These are phyloP conservation scores for Aspergillus hortae DNA, from an alignment of 2,329 filamentous ascomycete species.

Conservation along the genomic window DNA sequence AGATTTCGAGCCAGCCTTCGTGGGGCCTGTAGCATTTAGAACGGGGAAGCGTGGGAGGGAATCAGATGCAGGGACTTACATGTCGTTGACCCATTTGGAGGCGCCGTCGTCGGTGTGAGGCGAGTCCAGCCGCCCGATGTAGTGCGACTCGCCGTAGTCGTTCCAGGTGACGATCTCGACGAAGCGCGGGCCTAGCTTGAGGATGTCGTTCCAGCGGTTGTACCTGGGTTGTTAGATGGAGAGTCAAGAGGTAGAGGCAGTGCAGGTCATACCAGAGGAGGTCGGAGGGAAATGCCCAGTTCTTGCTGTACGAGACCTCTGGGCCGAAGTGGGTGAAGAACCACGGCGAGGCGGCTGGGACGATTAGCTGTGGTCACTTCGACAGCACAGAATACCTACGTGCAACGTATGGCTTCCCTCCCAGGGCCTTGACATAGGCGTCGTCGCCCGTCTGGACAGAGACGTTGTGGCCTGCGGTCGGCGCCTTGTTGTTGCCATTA, in stretches of 20 bases:
- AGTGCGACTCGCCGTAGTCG: constrained; percentile 56
- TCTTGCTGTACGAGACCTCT: constrained; percentile 48
- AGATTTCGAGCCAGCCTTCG: constrained; percentile 53
- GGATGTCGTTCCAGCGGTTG: constrained; percentile 40
- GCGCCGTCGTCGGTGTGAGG: constrained; percentile 34
- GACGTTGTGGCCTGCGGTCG: constrained; percentile 35
- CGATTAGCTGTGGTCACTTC: neutral
- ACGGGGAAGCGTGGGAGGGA: too few species aligned
- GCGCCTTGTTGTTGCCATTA: constrained; percentile 47
- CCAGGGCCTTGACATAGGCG: constrained; percentile 29
- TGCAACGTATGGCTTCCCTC: constrained; percentile 48
- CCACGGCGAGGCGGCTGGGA: constrained; percentile 43
- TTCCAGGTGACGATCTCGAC: constrained; percentile 49
- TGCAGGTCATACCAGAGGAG: constrained; percentile 32
- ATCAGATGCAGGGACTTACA: neutral
- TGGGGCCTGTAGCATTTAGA: constrained; percentile 39
- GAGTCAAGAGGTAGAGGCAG: too few species aligned
- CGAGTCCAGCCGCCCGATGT: constrained; percentile 45
- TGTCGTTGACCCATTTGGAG: constrained; percentile 50
- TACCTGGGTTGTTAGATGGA: constrained; percentile 11
- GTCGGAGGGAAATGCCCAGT: constrained; percentile 49
- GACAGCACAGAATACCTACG: constrained; percentile 24
- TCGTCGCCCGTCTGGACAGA: constrained; percentile 40
- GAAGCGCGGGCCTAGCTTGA: constrained; percentile 45
- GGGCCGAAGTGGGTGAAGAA: constrained; percentile 51